Evolutionary conservation across 2,329 filamentous ascomycete genomes (phyloP).

Genomic region (Ophiobolus disseminans): DNA sequence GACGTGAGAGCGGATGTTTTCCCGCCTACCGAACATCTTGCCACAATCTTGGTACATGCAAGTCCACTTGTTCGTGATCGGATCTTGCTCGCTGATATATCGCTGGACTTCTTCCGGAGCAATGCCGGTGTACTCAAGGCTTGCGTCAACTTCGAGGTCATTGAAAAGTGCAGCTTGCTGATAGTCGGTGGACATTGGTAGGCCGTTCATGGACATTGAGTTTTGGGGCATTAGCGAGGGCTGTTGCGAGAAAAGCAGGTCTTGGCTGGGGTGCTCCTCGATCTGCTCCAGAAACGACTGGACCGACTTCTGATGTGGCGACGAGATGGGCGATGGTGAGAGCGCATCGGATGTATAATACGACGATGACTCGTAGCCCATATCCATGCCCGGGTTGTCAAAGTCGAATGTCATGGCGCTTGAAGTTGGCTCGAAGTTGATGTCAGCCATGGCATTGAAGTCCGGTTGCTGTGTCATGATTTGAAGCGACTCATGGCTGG

Average conservation of each 20-base stretch:
- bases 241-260: conserved; percentile 41
- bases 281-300: conserved; percentile 46
- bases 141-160: conserved; percentile 65
- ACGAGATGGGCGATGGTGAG: conserved; percentile 52
- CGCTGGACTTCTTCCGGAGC: conserved; percentile 74
- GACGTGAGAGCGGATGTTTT: conserved; percentile 98
- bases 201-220: conserved; percentile 29
- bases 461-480: conserved; percentile 64
- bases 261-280: conserved; percentile 38
- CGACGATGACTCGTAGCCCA: conserved; percentile 57
- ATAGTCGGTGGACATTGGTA: conserved; percentile 24
- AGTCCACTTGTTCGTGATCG: conserved; percentile 54
- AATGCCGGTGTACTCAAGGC: conserved; percentile 79
- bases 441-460: conserved; percentile 61
- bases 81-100: conserved; percentile 57
- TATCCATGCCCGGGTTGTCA: conserved; percentile 51
- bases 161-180: conserved; percentile 31
- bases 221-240: conserved; percentile 31
- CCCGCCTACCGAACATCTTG: conserved; percentile 93
- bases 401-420: conserved; percentile 50
- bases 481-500: conserved; percentile 57
- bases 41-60: conserved; percentile 72
- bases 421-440: conserved; percentile 53
- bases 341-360: conserved; percentile 60
- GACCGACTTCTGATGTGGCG: conserved; percentile 44